Conservation (phyloP, 768 basidiomycete genomes). For the Pleurotus ostreatus region DNA sequence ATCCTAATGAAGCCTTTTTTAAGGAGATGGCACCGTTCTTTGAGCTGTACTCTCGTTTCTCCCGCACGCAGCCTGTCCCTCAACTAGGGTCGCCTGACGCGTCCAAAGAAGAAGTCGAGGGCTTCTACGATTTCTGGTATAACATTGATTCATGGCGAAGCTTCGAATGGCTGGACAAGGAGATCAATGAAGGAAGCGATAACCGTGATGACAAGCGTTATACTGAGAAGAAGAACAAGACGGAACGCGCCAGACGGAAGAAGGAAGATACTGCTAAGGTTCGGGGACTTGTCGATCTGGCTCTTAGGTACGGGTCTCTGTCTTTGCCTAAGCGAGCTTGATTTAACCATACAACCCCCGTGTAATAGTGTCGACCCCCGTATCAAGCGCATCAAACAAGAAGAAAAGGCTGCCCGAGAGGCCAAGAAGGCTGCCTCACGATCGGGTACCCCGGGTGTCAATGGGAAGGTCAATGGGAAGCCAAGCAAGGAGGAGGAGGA, state of each 20-base stretch:
- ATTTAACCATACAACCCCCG: not conserved
- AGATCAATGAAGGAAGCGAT: constrained; percentile 96
- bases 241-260: constrained; percentile 92
- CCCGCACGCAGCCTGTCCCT: constrained; percentile 79
- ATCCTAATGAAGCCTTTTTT: constrained; percentile 51
- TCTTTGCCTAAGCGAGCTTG: not conserved
- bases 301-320: constrained; percentile 44
- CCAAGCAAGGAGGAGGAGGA: constrained; percentile 71
- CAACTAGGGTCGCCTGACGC: constrained; percentile 67
- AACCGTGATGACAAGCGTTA: constrained; percentile 98
- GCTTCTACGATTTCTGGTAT: constrained; percentile 99
- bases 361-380: constrained; percentile 72
- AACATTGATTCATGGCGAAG: constrained; percentile 98
- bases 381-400: constrained; percentile 94
- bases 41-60: constrained; percentile 91
- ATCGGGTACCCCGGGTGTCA: constrained; percentile 43
- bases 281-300: constrained; percentile 81
- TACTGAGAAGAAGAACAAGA: constrained; percentile 99
- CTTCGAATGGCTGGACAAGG: constrained; percentile 98
- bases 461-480: constrained; percentile 25
- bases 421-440: constrained; percentile 60
- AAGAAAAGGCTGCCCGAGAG: constrained; percentile 92
- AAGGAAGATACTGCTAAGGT: constrained; percentile 95
- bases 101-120: constrained; percentile 79
- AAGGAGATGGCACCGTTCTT: constrained; percentile 76